These are phyloP conservation scores for Ramichloridium luteum DNA, from an alignment of 2,329 filamentous ascomycete genomes.

Conservation along the genomic window DNA sequence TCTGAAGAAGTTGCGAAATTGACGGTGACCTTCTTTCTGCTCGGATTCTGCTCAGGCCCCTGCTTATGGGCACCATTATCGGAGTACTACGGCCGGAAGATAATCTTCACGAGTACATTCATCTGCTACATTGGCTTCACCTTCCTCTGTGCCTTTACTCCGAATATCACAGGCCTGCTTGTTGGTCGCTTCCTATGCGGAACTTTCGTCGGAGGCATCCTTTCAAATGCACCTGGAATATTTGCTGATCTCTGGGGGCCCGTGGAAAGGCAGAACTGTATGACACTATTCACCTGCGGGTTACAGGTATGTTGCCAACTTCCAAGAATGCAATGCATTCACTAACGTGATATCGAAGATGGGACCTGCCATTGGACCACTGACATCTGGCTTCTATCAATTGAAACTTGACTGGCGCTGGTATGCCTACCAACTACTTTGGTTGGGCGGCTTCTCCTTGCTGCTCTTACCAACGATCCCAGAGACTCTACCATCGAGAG, in stretches of 20 bases:
- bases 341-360: slow-evolving; percentile 44
- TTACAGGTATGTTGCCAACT: too few species aligned
- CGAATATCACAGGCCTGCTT: slow-evolving; percentile 41
- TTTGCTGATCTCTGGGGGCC: slow-evolving; percentile 33
- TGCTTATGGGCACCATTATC: slow-evolving; percentile 53
- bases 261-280: slow-evolving; percentile 35
- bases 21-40: slow-evolving; percentile 19
- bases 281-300: slow-evolving; percentile 43
- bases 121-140: slow-evolving; percentile 33
- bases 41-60: slow-evolving; percentile 47
- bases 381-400: slow-evolving; percentile 45
- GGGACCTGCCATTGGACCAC: slow-evolving; percentile 41
- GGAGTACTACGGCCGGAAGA: slow-evolving; percentile 49
- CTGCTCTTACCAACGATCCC: slow-evolving; percentile 41
- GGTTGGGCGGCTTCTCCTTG: slow-evolving; percentile 25
- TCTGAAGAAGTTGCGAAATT: slow-evolving; percentile 30
- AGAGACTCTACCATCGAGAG: slow-evolving; percentile 41
- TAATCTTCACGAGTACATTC: slow-evolving; percentile 37
- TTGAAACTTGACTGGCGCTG: slow-evolving; percentile 37
- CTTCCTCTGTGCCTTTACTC: slow-evolving; percentile 44
- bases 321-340: too few species aligned
- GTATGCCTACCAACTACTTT: slow-evolving; percentile 31
- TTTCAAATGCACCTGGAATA: slow-evolving; percentile 35
- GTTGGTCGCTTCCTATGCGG: slow-evolving; percentile 45
- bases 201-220: slow-evolving; percentile 38